A percentile compares a stretch with the other conserved stretches of the same genome.
Conservation (phyloP, 2,329 filamentous ascomycete species). For the Epichloe scottii region DNA sequence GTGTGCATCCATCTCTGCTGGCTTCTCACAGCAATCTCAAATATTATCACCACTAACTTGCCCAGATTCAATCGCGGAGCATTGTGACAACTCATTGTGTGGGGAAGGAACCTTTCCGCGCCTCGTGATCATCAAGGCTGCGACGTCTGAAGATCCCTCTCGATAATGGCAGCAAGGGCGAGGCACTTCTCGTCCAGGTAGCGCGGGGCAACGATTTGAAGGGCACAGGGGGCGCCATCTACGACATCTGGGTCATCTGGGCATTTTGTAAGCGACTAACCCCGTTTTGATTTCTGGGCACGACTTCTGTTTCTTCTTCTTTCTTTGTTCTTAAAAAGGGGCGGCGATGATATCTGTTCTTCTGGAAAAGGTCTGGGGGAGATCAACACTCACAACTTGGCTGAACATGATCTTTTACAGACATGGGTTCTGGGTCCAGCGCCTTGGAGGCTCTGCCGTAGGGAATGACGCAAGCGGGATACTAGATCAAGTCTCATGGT, state of each 20-base stretch:
- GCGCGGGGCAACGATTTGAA: slow-evolving; percentile 32
- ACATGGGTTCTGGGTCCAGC: slow-evolving; percentile 4
- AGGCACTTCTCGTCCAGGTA: slow-evolving; percentile 36
- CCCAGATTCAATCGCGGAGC: too few species aligned
- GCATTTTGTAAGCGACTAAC: background rate
- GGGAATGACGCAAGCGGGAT: slow-evolving; percentile 36
- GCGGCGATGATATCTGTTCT: too few species aligned
- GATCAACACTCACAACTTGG: background rate
- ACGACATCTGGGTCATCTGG: slow-evolving; percentile 27
- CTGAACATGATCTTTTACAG: background rate
- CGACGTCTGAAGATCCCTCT: background rate
- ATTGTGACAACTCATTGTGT: too few species aligned
- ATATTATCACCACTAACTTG: too few species aligned
- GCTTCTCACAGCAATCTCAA: too few species aligned
- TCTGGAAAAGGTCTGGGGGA: too few species aligned
- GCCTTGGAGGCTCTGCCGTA: slow-evolving; percentile 23
- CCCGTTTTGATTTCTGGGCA: too few species aligned
- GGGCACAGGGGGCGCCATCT: slow-evolving; percentile 30
- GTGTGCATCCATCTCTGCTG: too few species aligned
- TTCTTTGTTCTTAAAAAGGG: too few species aligned
- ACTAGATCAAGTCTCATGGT: slow-evolving; percentile 19
- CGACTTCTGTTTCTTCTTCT: too few species aligned
- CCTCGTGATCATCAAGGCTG: background rate
- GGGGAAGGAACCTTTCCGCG: too few species aligned
- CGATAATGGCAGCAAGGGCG: slow-evolving; percentile 1